A percentile compares a stretch with the other conserved stretches of the same genome.
Conservation (phyloP, 805 yeast species). For the Kluyveromyces siamensis region DNA sequence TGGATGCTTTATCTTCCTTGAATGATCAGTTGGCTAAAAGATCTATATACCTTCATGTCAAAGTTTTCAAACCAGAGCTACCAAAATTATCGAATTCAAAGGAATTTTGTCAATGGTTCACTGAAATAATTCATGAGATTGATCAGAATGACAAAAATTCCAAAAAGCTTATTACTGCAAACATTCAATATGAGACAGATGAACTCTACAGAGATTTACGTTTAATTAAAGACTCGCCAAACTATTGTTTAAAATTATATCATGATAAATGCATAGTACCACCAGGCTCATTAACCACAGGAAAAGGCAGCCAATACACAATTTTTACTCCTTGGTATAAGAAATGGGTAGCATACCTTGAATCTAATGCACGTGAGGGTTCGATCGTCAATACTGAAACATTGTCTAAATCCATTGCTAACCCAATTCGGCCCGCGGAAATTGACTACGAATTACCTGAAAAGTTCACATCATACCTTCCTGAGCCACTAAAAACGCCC, state of each 20-base stretch:
- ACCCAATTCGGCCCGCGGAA: not conserved
- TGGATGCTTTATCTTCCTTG: slow-evolving; percentile 28
- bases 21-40: slow-evolving; percentile 23
- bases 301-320: slow-evolving; percentile 37
- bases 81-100: slow-evolving; percentile 10
- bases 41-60: slow-evolving; percentile 31
- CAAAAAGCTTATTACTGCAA: slow-evolving; percentile 16
- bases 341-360: slow-evolving; percentile 31
- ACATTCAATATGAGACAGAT: slow-evolving; percentile 31
- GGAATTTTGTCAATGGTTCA: slow-evolving; percentile 18
- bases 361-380: slow-evolving; percentile 7
- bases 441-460: slow-evolving; percentile 13
- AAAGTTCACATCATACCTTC: slow-evolving; percentile 12
- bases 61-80: slow-evolving; percentile 15
- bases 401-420: not conserved
- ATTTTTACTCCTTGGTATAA: slow-evolving; percentile 43
- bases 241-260: slow-evolving; percentile 10
- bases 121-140: not conserved
- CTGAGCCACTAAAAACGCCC: slow-evolving; percentile 8
- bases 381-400: not conserved
- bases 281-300: slow-evolving; percentile 34
- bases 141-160: not conserved
- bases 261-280: slow-evolving; percentile 38
- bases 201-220: slow-evolving; percentile 26
- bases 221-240: slow-evolving; percentile 8